These are phyloP conservation scores for Coleophoma eucalyptorum DNA, from an alignment of 2,329 filamentous ascomycete species.

Conservation along the genomic window DNA sequence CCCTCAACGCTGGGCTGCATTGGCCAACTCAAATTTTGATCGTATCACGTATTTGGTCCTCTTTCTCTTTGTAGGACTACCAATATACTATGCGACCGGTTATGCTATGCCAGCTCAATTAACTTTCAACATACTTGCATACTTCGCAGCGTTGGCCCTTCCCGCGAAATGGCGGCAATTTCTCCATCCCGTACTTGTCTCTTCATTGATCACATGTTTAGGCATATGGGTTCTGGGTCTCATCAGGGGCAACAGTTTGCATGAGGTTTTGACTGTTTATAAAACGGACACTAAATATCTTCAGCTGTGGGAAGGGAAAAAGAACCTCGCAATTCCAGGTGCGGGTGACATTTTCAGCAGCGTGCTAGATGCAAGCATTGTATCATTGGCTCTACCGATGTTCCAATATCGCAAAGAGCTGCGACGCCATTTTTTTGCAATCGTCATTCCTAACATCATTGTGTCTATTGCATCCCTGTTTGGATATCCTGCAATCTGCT, in stretches of 20 bases:
- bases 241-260: constrained; percentile 35
- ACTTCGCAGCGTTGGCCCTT: constrained; percentile 44
- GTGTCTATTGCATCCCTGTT: constrained; percentile 51
- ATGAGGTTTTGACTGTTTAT: constrained; percentile 40
- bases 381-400: constrained; percentile 57
- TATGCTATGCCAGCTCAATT: constrained; percentile 45
- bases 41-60: constrained; percentile 37
- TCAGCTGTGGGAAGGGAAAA: constrained; percentile 40
- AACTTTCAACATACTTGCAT: constrained; percentile 47
- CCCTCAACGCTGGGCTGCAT: constrained; percentile 45
- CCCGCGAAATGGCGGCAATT: constrained; percentile 45
- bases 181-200: constrained; percentile 55
- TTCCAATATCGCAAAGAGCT: constrained; percentile 56
- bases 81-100: constrained; percentile 47
- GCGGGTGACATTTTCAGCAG: constrained; percentile 54
- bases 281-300: constrained; percentile 50
- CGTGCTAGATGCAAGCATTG: constrained; percentile 53
- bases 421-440: constrained; percentile 46
- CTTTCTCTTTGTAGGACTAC: constrained; percentile 48
- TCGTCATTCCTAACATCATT: constrained; percentile 47
- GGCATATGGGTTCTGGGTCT: constrained; percentile 49
- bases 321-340: constrained; percentile 36
- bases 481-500: constrained; percentile 52
- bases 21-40: constrained; percentile 42
- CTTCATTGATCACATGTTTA: constrained; percentile 48